These are phyloP conservation scores for Microstegium vimineum DNA, from an alignment of 176 grass and related monocot species.

Conservation along the genomic window DNA sequence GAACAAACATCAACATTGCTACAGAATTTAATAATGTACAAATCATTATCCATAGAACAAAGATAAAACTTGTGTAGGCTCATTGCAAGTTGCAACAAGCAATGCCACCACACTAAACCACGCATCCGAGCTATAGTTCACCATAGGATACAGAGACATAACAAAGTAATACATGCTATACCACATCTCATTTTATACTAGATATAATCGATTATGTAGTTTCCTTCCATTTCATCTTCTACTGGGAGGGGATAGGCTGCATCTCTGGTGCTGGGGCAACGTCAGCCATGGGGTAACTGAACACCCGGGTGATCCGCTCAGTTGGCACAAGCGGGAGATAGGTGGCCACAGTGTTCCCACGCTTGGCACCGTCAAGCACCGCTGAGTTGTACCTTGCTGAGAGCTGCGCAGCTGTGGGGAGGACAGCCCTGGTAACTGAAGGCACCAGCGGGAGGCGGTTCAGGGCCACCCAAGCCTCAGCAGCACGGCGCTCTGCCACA, in stretches of 20 bases:
- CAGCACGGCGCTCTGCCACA: conserved; percentile 55
- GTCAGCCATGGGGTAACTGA: conserved; percentile 1
- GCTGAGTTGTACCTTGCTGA: conserved; percentile 69
- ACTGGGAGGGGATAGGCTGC: conserved; percentile 59
- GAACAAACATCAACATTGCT: neutral
- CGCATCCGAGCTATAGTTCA: neutral
- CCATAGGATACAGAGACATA: neutral
- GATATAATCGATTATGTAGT: neutral
- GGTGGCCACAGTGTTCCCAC: conserved; percentile 54
- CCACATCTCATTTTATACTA: neutral
- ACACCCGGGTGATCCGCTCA: conserved; percentile 57
- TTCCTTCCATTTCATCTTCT: neutral
- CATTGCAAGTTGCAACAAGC: neutral
- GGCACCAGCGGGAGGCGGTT: conserved; percentile 83
- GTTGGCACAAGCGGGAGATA: conserved; percentile 86
- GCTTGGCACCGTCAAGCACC: conserved; percentile 47
- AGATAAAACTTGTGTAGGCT: neutral
- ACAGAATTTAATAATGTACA: neutral
- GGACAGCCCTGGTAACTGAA: conserved; percentile 52
- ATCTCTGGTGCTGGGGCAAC: conserved; percentile 30
- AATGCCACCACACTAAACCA: neutral
- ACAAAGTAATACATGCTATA: neutral
- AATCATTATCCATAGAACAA: neutral
- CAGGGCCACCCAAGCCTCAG: conserved; percentile 63
- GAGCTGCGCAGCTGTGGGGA: conserved; percentile 62